Base-by-base conservation (phyloP, 345 rosid genomes). In the Linum lewisii region DNA sequence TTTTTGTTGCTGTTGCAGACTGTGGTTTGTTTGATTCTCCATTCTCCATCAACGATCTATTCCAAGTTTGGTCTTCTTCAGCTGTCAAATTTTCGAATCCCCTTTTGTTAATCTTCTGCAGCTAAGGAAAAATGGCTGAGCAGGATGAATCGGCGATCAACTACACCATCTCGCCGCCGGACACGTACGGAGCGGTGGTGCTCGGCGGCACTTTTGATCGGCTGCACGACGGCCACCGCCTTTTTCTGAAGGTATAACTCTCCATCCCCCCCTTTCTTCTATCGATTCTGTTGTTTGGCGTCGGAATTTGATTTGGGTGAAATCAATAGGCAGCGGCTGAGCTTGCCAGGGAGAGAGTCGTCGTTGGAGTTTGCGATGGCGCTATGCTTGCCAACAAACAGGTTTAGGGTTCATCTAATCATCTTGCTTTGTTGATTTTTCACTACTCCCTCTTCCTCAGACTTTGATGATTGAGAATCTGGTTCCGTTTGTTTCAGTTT, bases 161-260 rank as follows among this genome's bases (percentile, higher is more conserved):
- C 44, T 21, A 67, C 1, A 66, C 64, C 19, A 51, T 77, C 3
- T 70, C 86, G 3, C 70, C 79, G 4, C 82, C 83, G n/a, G 76
- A 81, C 64, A 73, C 85, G 0, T 85, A 82, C 16, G 65, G 72
- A 4, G 79, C 94, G 2, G 90, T 93, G 23, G 97, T 93, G 64
- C 84, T 93, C 3, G 99, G 99, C 0, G 95, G 99, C 53, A 93
- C 99, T 5, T 89, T 93, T 47, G 99, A 93, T 66, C 82, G 90
- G 14, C 75, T 93, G 49, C 95, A 93, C 64, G 90, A 87, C 32
- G 99, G 99, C 18, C 97, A 93, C 72, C 88, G 84, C 64, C 81
- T 74, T 64, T 89, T 93, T 68, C 99, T 93, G 70, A 75, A 82
- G 87, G 98, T 86, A 9, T 13, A 62, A 29, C 56, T 1, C 51